Base-by-base conservation (phyloP, 2,329 filamentous ascomycete genomes). In the Ascochyta fabae region DNA sequence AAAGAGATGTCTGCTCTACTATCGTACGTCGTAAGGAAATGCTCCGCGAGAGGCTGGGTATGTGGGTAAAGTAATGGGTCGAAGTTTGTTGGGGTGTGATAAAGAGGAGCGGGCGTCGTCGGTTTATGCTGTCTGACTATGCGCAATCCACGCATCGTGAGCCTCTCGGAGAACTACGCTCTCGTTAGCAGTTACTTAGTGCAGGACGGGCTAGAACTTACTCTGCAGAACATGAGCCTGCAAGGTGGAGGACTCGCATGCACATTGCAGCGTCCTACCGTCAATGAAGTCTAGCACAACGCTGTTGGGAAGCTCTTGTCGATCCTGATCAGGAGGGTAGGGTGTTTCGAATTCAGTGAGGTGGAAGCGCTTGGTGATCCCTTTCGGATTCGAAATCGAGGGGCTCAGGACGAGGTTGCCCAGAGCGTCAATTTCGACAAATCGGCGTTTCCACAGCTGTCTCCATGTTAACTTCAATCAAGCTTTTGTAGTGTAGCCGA, bases 251-350 rank as follows among this genome's bases (percentile, higher is more conserved):
- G 71, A 73, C 60, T 75, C 72, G 44, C 74, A 77, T 36, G 86
- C 86, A 68, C 84, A 85, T 69, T 89, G 86, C 48, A 89, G 75
- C 8, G 83, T 84, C 34, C 83, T 82, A 22, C 86, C 86, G 62
- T 88, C 84, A 23, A 81, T 71, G 57, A 88, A 85, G 63, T 88
- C 85, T 31, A 89, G 77, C 26, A 88, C 72, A 34, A 89, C 84
- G 46, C 92, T 97, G 78, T 97, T 91, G 2, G 94, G 92, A 48
- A 99, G 81, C 78, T 99, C 95, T 77, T 97, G 90, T 64, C 91
- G 82, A 71, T 98, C 95, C 56, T 96, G 88, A 73, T 98, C 94
- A 0, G 95, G 95, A 15, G 90, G 82, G 65, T 88, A 91, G 0
- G 93, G 93, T 36, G 80, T 77, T 62, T 86, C 85, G 80, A 98